Percentiles rank a stretch among this genome's conserved stretches.
Evolutionary conservation across 768 basidiomycete species (phyloP).

Genomic region (Rhodotorula taiwanensis): DNA sequence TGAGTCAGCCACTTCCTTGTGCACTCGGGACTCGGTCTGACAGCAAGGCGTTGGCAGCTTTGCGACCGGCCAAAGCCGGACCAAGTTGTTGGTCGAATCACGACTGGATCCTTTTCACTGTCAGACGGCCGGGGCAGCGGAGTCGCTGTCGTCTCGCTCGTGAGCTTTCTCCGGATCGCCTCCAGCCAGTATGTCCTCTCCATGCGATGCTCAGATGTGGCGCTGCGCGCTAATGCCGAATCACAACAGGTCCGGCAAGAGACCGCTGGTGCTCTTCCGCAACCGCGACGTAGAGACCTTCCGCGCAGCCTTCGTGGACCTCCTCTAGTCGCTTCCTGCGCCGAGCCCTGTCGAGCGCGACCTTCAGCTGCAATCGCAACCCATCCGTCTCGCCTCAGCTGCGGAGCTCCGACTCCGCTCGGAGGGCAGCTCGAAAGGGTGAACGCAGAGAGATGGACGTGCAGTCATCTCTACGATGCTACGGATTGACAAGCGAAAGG

Average conservation of each 20-base stretch:
- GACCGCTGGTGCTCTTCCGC: slow-evolving; percentile 24
- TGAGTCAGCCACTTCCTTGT: slow-evolving; percentile 5
- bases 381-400: too few species aligned
- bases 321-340: not conserved
- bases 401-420: too few species aligned
- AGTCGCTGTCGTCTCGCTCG: slow-evolving; percentile 64
- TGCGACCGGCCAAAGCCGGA: slow-evolving; percentile 6
- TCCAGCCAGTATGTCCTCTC: too few species aligned
- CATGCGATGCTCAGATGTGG: too few species aligned
- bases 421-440: too few species aligned
- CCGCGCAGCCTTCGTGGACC: slow-evolving; percentile 19
- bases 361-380: too few species aligned
- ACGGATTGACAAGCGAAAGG: too few species aligned
- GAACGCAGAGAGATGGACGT: not conserved
- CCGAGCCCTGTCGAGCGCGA: too few species aligned
- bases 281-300: slow-evolving; percentile 30
- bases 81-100: slow-evolving; percentile 63
- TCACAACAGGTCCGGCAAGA: not conserved
- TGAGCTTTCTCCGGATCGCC: slow-evolving; percentile 12
- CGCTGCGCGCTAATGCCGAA: too few species aligned
- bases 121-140: slow-evolving; percentile 69
- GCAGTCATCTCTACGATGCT: too few species aligned
- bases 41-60: too few species aligned
- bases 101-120: slow-evolving; percentile 75
- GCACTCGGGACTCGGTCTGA: too few species aligned